Evolutionary conservation across 208 protist genomes (phyloP), one percentile per base, ranked within the genome.

Genomic region (Leishmania aethiopica): DNA sequence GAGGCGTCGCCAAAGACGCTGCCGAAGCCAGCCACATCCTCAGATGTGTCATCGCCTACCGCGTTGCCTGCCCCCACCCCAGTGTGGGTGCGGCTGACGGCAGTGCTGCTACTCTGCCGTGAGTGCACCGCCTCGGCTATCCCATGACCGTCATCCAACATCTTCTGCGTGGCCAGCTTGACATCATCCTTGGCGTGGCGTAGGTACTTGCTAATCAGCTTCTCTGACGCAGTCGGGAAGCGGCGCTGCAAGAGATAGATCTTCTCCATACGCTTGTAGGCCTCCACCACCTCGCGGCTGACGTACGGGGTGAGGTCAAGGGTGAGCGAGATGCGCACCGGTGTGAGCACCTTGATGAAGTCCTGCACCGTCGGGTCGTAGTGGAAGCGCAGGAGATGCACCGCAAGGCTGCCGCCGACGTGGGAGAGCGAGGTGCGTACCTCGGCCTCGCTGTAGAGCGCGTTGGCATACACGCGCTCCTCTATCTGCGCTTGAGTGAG

Each of bases 321-420:
- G 32, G 75, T 86, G 28, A 90, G 59, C 6, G 90, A 87, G 49
- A 97, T 92, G 28, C 83, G 53, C 25, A 97, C 93, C 22, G 86
- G 86, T 32, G 75, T 78, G 10, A 87, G 85, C 42, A 92, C 79
- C 78, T 97, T 97, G 25, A 93, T 85, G 71, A 96, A 95, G 74
- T 89, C 84, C 53, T 89, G 83, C 19, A 74, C 74, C 13, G 80
- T 76, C 2, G 82, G 47, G 53, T 95, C 86, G 80, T 88, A 96
- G 57, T 96, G 92, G 82, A 97, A 97, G 69, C 94, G 92, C 51
- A 97, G 85, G 28, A 97, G 80, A 78, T 97, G 93, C 19, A 97
- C 62, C 28, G 89, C 94, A 10, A 97, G 75, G 66, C 89, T 93
- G 22, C 88, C 93, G 57, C 93, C 93, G 11, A 97, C 82, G 10